These are phyloP conservation scores for Coniella lustricola DNA, from an alignment of 2,329 filamentous ascomycete genomes.

Conservation along the genomic window DNA sequence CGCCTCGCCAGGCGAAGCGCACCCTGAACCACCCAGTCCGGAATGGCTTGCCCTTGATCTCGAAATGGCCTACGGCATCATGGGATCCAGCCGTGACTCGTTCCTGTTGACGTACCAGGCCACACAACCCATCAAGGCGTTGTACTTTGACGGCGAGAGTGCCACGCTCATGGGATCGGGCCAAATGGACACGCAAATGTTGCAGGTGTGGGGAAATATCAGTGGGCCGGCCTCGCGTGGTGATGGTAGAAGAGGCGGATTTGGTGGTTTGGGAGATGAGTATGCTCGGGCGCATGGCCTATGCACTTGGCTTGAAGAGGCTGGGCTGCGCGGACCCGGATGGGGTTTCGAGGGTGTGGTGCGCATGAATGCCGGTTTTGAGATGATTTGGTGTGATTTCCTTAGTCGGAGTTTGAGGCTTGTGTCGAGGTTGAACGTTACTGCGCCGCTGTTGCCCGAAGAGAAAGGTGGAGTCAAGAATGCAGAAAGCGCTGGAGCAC, in stretches of 20 bases:
- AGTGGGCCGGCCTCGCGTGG: slow-evolving; percentile 23
- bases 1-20: slow-evolving; percentile 23
- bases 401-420: slow-evolving; percentile 34
- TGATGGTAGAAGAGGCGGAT: slow-evolving; percentile 17
- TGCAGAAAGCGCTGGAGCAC: slow-evolving; percentile 3
- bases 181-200: slow-evolving; percentile 42
- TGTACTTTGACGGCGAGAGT: slow-evolving; percentile 46
- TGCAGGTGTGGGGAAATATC: slow-evolving; percentile 41
- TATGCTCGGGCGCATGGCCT: slow-evolving; percentile 40
- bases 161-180: slow-evolving; percentile 40
- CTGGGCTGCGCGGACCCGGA: slow-evolving; percentile 34
- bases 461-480: slow-evolving; percentile 10
- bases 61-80: slow-evolving; percentile 48
- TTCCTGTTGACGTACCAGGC: slow-evolving; percentile 43
- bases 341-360: slow-evolving; percentile 44
- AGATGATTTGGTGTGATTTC: slow-evolving; percentile 47
- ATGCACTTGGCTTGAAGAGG: slow-evolving; percentile 36
- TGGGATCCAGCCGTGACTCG: slow-evolving; percentile 35
- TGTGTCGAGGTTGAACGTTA: slow-evolving; percentile 38
- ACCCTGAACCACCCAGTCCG: slow-evolving; percentile 35
- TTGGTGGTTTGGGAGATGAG: slow-evolving; percentile 34
- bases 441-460: slow-evolving; percentile 32
- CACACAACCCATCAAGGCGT: slow-evolving; percentile 31
- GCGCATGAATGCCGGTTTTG: slow-evolving; percentile 45
- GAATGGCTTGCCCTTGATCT: slow-evolving; percentile 47